Evolutionary conservation across 2,329 filamentous ascomycete species (phyloP).

Genomic region (Fusarium luffae): DNA sequence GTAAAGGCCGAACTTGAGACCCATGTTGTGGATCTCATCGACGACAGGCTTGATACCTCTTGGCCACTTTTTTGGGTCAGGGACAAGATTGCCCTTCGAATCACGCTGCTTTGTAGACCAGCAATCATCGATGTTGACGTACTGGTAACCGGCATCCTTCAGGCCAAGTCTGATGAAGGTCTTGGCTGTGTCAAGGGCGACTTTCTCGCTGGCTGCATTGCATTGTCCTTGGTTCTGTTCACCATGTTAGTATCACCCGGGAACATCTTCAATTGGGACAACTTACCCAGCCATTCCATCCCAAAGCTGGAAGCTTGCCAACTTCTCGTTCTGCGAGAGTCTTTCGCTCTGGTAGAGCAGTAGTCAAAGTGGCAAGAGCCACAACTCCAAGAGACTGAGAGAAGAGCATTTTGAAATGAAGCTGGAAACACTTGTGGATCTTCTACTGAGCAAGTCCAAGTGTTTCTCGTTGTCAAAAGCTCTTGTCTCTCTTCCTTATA

Average conservation of each 20-base stretch:
- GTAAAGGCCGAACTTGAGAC: slow-evolving; percentile 27
- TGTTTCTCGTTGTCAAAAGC: background rate
- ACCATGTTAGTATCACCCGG: background rate
- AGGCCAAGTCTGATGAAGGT: slow-evolving; percentile 19
- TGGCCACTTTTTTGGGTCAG: slow-evolving; percentile 23
- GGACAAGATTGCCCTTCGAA: slow-evolving; percentile 17
- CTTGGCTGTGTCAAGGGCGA: slow-evolving; percentile 23
- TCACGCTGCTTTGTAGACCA: slow-evolving; percentile 26
- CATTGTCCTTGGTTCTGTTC: slow-evolving; percentile 25
- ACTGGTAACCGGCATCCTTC: slow-evolving; percentile 22
- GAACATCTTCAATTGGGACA: background rate
- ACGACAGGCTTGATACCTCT: slow-evolving; percentile 26
- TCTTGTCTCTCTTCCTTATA: background rate
- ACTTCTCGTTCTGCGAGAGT: slow-evolving; percentile 13
- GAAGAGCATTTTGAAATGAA: slow-evolving; percentile 6
- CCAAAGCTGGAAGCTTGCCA: slow-evolving; percentile 23
- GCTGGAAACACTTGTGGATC: background rate
- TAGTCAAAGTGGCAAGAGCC: slow-evolving; percentile 12
- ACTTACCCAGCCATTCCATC: slow-evolving; percentile 25
- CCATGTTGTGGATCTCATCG: slow-evolving; percentile 26
- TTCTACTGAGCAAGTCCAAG: background rate
- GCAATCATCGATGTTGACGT: slow-evolving; percentile 30
- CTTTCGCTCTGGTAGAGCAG: slow-evolving; percentile 7
- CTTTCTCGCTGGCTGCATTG: slow-evolving; percentile 22
- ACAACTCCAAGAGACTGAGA: slow-evolving; percentile 20